phyloP scores from a whole-genome alignment of 495 filamentous ascomycete genomes.

The Penicillium maclennaniae region DNA sequence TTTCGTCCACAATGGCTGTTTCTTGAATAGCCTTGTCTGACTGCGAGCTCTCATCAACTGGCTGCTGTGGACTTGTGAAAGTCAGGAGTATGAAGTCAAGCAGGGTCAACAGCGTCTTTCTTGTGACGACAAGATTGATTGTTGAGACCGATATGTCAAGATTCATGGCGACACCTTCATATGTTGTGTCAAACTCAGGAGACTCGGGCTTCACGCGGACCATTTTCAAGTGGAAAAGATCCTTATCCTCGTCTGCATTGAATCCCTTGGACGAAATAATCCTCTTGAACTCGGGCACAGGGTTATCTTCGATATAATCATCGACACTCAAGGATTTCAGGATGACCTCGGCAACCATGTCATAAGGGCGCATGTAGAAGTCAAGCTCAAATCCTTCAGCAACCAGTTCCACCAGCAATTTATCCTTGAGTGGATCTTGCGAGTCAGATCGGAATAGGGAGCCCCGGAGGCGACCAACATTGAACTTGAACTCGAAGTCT shows the following conservation, averaged over 20 bases:
- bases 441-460: slow-evolving; percentile 86
- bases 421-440: slow-evolving; percentile 69
- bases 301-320: slow-evolving; percentile 88
- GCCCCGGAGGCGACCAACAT: slow-evolving; percentile 86
- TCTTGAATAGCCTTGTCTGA: slow-evolving; percentile 47
- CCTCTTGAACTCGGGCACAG: slow-evolving; percentile 88
- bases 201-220: slow-evolving; percentile 85
- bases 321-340: slow-evolving; percentile 87
- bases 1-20: slow-evolving; percentile 34
- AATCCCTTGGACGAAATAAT: slow-evolving; percentile 87
- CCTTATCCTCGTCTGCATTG: slow-evolving; percentile 64
- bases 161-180: slow-evolving; percentile 90
- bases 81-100: slow-evolving; percentile 94
- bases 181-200: slow-evolving; percentile 85
- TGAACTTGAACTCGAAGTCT: slow-evolving; percentile 93
- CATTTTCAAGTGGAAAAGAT: slow-evolving; percentile 85
- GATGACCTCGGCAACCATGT: slow-evolving; percentile 86
- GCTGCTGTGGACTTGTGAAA: slow-evolving; percentile 70
- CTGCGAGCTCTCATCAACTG: slow-evolving; percentile 28
- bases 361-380: slow-evolving; percentile 81
- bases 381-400: slow-evolving; percentile 85
- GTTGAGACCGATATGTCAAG: slow-evolving; percentile 89
- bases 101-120: slow-evolving; percentile 89
- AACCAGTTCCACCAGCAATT: slow-evolving; percentile 83
- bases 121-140: slow-evolving; percentile 90